phyloP scores from a whole-genome alignment of 106 monocot species.

The Iris macrosiphon region DNA sequence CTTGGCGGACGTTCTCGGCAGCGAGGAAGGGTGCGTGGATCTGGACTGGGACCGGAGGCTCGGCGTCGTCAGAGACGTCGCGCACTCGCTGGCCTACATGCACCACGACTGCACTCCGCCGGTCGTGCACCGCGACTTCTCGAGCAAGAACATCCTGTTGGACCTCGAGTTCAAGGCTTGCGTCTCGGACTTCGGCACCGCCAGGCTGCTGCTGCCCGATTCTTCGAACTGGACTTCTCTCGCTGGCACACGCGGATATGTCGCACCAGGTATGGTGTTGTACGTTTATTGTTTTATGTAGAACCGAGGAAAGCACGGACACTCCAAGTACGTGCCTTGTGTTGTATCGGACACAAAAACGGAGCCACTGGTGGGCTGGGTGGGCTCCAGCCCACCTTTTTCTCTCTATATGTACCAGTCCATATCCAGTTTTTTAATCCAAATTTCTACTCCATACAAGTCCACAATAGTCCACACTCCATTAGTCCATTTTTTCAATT shows the following conservation, averaged over 20 bases:
- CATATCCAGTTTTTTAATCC: too few species aligned
- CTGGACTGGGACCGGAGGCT: conserved; percentile 28
- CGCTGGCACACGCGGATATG: conserved; percentile 35
- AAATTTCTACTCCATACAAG: too few species aligned
- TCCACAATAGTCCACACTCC: too few species aligned
- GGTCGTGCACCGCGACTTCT: conserved; percentile 34
- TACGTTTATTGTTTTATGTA: too few species aligned
- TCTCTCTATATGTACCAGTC: too few species aligned
- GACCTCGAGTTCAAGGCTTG: conserved; percentile 20
- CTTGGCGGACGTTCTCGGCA: background rate
- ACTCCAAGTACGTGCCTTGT: too few species aligned
- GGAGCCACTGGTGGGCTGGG: too few species aligned
- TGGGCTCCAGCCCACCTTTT: too few species aligned
- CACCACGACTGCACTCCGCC: conserved; percentile 28
- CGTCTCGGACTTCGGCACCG: conserved; percentile 28
- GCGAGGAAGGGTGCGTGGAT: background rate
- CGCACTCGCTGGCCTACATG: conserved; percentile 29
- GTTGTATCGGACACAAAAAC: too few species aligned
- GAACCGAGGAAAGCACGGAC: too few species aligned
- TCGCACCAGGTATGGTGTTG: background rate
- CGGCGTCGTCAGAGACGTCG: conserved; percentile 16
- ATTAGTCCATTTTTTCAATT: too few species aligned
- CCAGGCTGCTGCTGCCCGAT: conserved; percentile 22
- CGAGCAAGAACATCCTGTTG: conserved; percentile 25
- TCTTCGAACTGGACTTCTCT: conserved; percentile 30